These are phyloP conservation scores for Globisporangium nunn DNA, from an alignment of 352 stramenopile genomes.

Conservation along the genomic window DNA sequence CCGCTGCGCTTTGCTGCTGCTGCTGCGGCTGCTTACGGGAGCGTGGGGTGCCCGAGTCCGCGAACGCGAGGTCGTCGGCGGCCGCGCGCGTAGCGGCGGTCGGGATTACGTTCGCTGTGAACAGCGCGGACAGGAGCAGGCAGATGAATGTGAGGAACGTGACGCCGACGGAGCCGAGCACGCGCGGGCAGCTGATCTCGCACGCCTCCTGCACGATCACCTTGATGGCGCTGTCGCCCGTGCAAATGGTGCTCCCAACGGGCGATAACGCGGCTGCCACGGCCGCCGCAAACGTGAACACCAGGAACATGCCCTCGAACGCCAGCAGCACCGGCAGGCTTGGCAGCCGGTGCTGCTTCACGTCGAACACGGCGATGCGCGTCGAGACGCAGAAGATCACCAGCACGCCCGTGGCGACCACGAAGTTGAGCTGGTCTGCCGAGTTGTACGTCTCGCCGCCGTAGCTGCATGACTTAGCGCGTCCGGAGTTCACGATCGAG, in stretches of 20 bases:
- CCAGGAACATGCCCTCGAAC: conserved; percentile 42
- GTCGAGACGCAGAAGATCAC: conserved; percentile 25
- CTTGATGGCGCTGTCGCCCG: conserved; percentile 35
- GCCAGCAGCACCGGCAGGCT: conserved; percentile 25
- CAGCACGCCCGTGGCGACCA: conserved; percentile 34
- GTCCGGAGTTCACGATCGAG: conserved; percentile 24
- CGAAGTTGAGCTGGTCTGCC: conserved; percentile 46
- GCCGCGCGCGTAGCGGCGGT: conserved; percentile 10
- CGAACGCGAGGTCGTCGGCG: conserved; percentile 45
- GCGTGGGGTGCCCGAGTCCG: conserved; percentile 32
- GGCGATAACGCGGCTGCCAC: conserved; percentile 46
- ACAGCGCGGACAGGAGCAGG: conserved; percentile 48
- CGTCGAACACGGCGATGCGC: conserved; percentile 45
- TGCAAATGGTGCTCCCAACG: conserved; percentile 48
- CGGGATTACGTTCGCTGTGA: conserved; percentile 34
- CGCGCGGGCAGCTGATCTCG: conserved; percentile 54
- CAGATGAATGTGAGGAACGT: conserved; percentile 51
- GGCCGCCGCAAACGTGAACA: conserved; percentile 54
- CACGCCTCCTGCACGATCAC: conserved; percentile 50
- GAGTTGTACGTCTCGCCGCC: conserved; percentile 47
- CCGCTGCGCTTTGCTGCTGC: conserved; percentile 16
- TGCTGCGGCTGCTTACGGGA: conserved; percentile 26
- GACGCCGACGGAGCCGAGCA: conserved; percentile 39
- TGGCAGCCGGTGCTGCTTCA: conserved; percentile 44
- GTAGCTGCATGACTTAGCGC: conserved; percentile 48